A percentile compares a stretch with the other conserved stretches of the same genome.
Conservation (phyloP, 176 grass and related monocot genomes). For the Oryza glumipatula region DNA sequence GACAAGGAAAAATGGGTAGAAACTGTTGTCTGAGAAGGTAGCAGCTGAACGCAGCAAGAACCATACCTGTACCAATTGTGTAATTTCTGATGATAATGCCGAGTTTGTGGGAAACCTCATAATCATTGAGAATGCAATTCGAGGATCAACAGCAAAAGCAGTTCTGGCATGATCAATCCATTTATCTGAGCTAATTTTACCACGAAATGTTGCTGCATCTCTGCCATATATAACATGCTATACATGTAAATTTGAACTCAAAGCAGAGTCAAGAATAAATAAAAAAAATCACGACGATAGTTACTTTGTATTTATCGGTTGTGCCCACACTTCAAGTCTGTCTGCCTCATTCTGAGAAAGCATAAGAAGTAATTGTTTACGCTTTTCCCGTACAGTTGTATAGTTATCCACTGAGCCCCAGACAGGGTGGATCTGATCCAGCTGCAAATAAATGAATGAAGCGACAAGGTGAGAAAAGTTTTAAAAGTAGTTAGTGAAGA, state of each 20-base stretch:
- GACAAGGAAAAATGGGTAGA: conserved; percentile 21
- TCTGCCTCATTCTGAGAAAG: conserved; percentile 96
- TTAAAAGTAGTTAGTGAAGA: conserved; percentile 26
- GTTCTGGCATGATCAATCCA: conserved; percentile 93
- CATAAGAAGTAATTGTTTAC: conserved; percentile 86
- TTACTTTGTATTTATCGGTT: conserved; percentile 96
- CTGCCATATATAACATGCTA: conserved; percentile 54
- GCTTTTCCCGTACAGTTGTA: conserved; percentile 69
- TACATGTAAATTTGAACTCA: conserved; percentile 25
- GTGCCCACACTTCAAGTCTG: conserved; percentile 97
- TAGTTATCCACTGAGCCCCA: conserved; percentile 92
- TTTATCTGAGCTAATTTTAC: conserved; percentile 91
- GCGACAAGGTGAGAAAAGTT: conserved; percentile 10
- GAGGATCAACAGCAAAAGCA: conserved; percentile 94
- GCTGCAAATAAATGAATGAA: conserved; percentile 54
- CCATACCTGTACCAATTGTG: conserved; percentile 92
- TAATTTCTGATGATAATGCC: conserved; percentile 69
- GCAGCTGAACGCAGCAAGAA: conserved; percentile 33
- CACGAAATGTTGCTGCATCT: conserved; percentile 68
- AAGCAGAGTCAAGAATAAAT: conserved; percentile 34
- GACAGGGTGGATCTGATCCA: conserved; percentile 77
- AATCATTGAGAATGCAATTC: conserved; percentile 71
- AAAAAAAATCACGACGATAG: conserved; percentile 13
- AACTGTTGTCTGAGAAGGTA: conserved; percentile 33
- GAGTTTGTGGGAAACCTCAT: conserved; percentile 88